These are phyloP conservation scores for Raffaelea arxii DNA, from an alignment of 2,329 filamentous ascomycete species.

Conservation along the genomic window DNA sequence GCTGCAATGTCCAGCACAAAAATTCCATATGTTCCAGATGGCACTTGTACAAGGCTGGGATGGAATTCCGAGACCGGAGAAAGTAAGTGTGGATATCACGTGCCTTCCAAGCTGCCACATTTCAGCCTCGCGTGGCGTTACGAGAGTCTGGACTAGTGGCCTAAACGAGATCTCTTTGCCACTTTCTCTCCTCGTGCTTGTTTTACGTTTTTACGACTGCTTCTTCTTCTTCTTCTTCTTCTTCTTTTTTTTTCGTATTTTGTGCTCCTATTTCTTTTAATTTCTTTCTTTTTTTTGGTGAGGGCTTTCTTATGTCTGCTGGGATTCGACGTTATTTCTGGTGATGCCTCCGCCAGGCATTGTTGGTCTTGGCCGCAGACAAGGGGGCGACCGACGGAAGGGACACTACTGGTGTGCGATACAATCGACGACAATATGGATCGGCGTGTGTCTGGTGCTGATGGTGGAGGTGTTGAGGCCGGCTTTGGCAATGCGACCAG, in stretches of 20 bases:
- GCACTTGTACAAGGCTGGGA: too few relatives aligned
- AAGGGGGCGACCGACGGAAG: background rate
- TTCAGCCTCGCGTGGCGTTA: too few relatives aligned
- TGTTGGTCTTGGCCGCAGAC: constrained; percentile 8
- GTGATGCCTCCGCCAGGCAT: constrained; percentile 30
- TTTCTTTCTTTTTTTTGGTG: background rate
- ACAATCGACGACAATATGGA: background rate
- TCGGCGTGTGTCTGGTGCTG: constrained; percentile 17
- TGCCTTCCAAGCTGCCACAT: too few relatives aligned
- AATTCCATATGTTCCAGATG: too few relatives aligned
- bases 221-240: background rate
- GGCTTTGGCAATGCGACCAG: constrained; percentile 42
- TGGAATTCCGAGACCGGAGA: too few relatives aligned
- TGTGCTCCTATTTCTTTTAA: background rate
- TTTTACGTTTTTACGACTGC: too few relatives aligned
- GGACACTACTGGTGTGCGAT: background rate
- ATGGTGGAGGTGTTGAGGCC: constrained; percentile 27
- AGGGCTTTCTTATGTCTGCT: constrained; percentile 12
- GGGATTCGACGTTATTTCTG: constrained; percentile 18
- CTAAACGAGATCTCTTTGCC: too few relatives aligned
- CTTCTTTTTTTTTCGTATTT: background rate
- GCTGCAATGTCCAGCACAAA: too few relatives aligned
- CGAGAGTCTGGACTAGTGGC: too few relatives aligned
- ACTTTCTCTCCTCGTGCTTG: too few relatives aligned
- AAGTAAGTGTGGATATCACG: too few relatives aligned